A percentile compares a stretch with the other conserved stretches of the same genome.
Conservation (phyloP, 495 filamentous ascomycete genomes). For the Pseudevernia furfuracea region DNA sequence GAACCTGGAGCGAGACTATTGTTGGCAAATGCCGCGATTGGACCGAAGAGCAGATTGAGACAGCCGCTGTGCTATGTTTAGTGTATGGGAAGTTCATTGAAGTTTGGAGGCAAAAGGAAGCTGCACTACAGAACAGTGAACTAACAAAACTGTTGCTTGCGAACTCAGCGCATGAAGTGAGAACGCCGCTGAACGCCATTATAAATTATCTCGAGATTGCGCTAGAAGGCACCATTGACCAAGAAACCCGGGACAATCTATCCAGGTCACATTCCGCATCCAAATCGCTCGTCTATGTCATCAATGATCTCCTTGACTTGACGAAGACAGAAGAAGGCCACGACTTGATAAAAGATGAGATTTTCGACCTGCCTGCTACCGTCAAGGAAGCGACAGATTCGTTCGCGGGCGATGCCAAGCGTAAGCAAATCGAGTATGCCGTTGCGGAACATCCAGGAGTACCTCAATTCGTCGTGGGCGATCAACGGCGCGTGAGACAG, state of each 20-base stretch:
- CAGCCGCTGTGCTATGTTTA: slow-evolving; percentile 78
- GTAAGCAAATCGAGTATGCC: slow-evolving; percentile 66
- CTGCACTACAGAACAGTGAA: slow-evolving; percentile 71
- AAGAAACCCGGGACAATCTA: slow-evolving; percentile 81
- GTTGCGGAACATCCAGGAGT: slow-evolving; percentile 60
- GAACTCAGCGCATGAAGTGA: slow-evolving; percentile 91
- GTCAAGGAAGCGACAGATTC: slow-evolving; percentile 69
- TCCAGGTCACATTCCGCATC: slow-evolving; percentile 89
- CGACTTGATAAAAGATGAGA: slow-evolving; percentile 71
- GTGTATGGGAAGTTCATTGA: slow-evolving; percentile 90
- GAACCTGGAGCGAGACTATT: slow-evolving; percentile 68
- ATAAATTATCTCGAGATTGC: slow-evolving; percentile 96
- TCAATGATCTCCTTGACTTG: slow-evolving; percentile 89
- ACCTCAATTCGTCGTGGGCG: slow-evolving; percentile 66
- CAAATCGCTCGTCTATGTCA: slow-evolving; percentile 89
- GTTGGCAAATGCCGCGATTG: slow-evolving; percentile 63
- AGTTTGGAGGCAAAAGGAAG: slow-evolving; percentile 91
- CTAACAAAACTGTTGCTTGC: slow-evolving; percentile 74
- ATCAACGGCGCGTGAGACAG: slow-evolving; percentile 71
- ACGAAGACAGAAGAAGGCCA: slow-evolving; percentile 84
- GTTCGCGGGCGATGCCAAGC: slow-evolving; percentile 64
- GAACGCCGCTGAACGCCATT: slow-evolving; percentile 89
- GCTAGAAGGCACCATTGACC: slow-evolving; percentile 72
- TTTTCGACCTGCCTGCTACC: slow-evolving; percentile 64
- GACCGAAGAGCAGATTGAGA: slow-evolving; percentile 61